phyloP scores from a whole-genome alignment of 1,284 basidiomycete species.

The Testicularia cyperi region DNA sequence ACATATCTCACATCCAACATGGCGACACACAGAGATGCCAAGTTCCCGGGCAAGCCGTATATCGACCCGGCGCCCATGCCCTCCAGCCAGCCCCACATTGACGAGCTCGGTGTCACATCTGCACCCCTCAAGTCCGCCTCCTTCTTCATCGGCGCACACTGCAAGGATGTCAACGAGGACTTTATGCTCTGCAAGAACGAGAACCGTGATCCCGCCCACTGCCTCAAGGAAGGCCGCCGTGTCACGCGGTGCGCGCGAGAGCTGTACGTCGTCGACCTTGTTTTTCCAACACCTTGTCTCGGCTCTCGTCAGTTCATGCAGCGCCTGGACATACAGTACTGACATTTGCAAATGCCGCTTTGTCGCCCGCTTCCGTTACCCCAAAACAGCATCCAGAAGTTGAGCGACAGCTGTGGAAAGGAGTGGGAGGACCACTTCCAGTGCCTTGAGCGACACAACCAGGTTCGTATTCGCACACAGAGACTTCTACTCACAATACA shows the following conservation, averaged over 20 bases:
- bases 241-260: conserved; percentile 95
- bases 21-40: conserved; percentile 59
- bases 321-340: too few relatives aligned
- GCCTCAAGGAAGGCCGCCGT: conserved; percentile 90
- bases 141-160: conserved; percentile 94
- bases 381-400: conserved; percentile 75
- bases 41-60: conserved; percentile 57
- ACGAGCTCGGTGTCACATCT: conserved; percentile 86
- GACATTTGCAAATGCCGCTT: neutral
- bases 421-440: conserved; percentile 93
- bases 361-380: neutral
- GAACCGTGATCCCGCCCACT: conserved; percentile 84
- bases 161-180: conserved; percentile 98
- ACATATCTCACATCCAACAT: conserved; percentile 42
- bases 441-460: conserved; percentile 93
- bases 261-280: conserved; percentile 69
- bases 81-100: conserved; percentile 70
- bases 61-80: conserved; percentile 56
- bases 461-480: conserved; percentile 72
- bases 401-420: conserved; percentile 84
- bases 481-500: too few relatives aligned
- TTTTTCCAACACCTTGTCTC: too few relatives aligned
- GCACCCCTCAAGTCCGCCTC: conserved; percentile 93
- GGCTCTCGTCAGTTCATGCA: too few relatives aligned
- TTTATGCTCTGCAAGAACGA: conserved; percentile 99